Percentiles rank a stretch among this genome's conserved stretches.
Evolutionary conservation across 2,329 filamentous ascomycete genomes (phyloP).

Genomic region (Claviceps purpurea): DNA sequence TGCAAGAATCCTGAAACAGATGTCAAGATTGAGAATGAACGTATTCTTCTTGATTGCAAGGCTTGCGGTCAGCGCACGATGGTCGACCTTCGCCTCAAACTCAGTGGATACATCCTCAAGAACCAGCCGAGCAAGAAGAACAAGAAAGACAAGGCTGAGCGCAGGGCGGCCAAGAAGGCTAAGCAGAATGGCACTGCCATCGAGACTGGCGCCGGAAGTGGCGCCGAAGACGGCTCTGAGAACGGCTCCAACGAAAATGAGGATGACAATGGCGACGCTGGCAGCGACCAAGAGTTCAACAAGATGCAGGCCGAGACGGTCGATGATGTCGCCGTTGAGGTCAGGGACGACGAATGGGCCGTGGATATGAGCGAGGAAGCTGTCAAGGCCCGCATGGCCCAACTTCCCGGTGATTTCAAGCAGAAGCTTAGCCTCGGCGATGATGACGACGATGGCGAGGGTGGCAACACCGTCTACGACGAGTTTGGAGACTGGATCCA

Average conservation of each 20-base stretch:
- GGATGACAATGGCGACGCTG: conserved; percentile 46
- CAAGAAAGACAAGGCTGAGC: conserved; percentile 91
- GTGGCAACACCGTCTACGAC: conserved; percentile 68
- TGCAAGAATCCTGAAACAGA: conserved; percentile 99
- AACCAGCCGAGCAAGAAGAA: conserved; percentile 74
- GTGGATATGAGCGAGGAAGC: conserved; percentile 94
- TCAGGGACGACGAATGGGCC: conserved; percentile 85
- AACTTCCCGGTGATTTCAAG: conserved; percentile 90
- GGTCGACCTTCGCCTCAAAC: conserved; percentile 86
- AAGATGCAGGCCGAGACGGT: conserved; percentile 53
- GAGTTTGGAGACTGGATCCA: conserved; percentile 88
- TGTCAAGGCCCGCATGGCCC: conserved; percentile 84
- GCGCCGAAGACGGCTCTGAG: conserved; percentile 38
- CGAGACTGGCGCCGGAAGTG: conserved; percentile 48
- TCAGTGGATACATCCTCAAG: conserved; percentile 95
- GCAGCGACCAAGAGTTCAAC: conserved; percentile 86
- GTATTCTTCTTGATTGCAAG: conserved; percentile 94
- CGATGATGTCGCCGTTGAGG: conserved; percentile 39
- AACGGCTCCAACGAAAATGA: conserved; percentile 36
- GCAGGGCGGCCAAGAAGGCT: conserved; percentile 83
- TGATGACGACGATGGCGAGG: conserved; percentile 70
- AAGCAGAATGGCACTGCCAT: conserved; percentile 56
- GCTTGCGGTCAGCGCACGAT: conserved; percentile 89
- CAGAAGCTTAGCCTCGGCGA: conserved; percentile 74
- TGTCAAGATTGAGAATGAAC: conserved; percentile 84